Evolutionary conservation across 2,329 filamentous ascomycete species (phyloP), one percentile per base, ranked within the genome.

Genomic region (Fusarium ambrosium): DNA sequence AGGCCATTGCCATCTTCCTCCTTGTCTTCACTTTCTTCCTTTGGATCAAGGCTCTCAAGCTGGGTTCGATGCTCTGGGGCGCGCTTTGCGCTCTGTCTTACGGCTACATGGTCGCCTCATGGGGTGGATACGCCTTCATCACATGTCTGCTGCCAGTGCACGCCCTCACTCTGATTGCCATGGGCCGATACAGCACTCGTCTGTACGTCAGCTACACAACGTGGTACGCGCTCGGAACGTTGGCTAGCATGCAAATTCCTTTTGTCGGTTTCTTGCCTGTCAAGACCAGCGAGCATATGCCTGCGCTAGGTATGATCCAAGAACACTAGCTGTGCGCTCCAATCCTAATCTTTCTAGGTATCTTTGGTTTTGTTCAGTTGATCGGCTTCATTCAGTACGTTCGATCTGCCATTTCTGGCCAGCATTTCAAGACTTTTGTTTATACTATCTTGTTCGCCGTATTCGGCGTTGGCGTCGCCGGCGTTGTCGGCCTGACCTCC

Each of bases 41-140:
- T 63, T 99, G 97, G 97, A 98, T 99, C 86, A 98, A 98, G 89
- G 95, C 97, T 22, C 89, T 99, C 78, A 99, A 99, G 88, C 90
- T 95, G 68, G 97, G 97, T 29, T 98, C 97, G 61, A 95, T 97
- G 83, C 94, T 98, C 85, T 99, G 96, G 96, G 96, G 95, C 78
- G 95, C 94, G 41, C 88, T 98, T 73, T 97, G 95, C 79, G 97
- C 97, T 51, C 89, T 99, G 65, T 98, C 97, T 86, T 99, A 99
- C 85, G 97, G 97, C 81, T 99, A 99, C 91, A 99, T 99, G 97
- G 97, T 99, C 75, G 97, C 96, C 59, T 97, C 97, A 20, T 99
- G 97, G 97, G 97, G 97, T 89, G 97, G 97, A 81, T 99, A 99
- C 84, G 97, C 98, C 80, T 99, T 99, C 90, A 99, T 99, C 82